Percentiles rank a stretch among this genome's conserved stretches.
Conservation (phyloP, 2,329 filamentous ascomycete genomes). For the Aureobasidium zeae region DNA sequence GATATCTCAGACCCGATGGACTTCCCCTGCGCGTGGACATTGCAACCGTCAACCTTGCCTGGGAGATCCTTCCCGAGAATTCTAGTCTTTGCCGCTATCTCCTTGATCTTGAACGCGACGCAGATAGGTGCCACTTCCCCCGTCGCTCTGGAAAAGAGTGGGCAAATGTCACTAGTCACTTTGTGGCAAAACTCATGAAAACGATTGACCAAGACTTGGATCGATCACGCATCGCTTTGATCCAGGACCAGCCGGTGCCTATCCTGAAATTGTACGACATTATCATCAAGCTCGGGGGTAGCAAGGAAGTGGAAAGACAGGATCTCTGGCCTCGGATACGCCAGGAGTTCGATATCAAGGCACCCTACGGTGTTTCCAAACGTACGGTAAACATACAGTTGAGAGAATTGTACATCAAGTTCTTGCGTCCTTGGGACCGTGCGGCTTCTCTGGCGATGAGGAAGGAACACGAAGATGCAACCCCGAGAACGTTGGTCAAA, state of each 20-base stretch:
- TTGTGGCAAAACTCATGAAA: background rate
- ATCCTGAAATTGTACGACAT: background rate
- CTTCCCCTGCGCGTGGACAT: background rate
- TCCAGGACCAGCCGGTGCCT: background rate
- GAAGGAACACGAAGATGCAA: background rate
- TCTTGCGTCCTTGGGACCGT: background rate
- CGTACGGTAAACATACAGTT: background rate
- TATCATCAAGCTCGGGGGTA: background rate
- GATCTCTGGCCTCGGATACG: background rate
- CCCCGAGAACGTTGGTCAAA: background rate
- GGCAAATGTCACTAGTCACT: background rate
- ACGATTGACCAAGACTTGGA: background rate
- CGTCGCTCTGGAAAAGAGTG: background rate
- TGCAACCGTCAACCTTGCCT: background rate
- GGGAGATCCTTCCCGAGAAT: background rate
- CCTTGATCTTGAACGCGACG: background rate
- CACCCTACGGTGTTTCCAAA: background rate
- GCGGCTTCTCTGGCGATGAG: no score
- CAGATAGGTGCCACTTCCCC: background rate
- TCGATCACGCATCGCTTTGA: background rate
- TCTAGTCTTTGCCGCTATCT: background rate
- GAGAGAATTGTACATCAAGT: background rate
- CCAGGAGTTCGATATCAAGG: background rate
- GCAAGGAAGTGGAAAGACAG: background rate
- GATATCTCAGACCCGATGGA: background rate